Conservation (phyloP, 208 protist species). For the Crithidia bombi region DNA sequence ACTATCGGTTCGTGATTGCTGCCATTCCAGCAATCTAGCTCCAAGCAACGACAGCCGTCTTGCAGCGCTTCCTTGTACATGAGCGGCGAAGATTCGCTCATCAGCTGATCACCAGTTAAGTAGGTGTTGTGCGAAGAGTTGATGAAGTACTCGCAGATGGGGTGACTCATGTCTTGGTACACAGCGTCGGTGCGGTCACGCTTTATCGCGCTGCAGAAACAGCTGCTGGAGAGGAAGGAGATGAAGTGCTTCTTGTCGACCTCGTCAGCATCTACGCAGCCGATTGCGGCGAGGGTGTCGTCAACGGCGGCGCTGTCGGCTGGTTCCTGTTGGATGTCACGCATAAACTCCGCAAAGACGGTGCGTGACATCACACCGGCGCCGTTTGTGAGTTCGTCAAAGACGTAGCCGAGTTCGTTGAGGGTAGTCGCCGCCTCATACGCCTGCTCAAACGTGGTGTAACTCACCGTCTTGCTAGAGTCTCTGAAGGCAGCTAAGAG, state of each 20-base stretch:
- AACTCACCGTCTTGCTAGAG: conserved; percentile 25
- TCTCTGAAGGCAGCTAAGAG: conserved; percentile 29
- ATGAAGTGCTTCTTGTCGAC: conserved; percentile 50
- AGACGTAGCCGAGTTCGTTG: conserved; percentile 50
- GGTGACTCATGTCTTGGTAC: conserved; percentile 85
- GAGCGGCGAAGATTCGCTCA: conserved; percentile 47
- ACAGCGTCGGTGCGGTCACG: conserved; percentile 37
- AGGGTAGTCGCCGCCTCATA: conserved; percentile 41
- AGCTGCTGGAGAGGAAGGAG: conserved; percentile 41
- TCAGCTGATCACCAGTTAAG: conserved; percentile 93
- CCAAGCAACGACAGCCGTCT: conserved; percentile 80
- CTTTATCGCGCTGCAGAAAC: conserved; percentile 42
- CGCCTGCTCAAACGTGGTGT: conserved; percentile 36
- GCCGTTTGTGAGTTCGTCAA: conserved; percentile 26
- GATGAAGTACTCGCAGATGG: conserved; percentile 91
- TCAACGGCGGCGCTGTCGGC: conserved; percentile 31
- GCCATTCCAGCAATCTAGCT: conserved; percentile 89
- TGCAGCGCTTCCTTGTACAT: conserved; percentile 78
- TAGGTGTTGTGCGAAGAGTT: conserved; percentile 97
- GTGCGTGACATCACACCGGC: conserved; percentile 29
- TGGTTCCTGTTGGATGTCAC: conserved; percentile 32
- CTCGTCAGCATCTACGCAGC: conserved; percentile 31
- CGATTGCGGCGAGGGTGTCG: conserved; percentile 35
- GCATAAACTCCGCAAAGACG: conserved; percentile 42
- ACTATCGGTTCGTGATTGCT: conserved; percentile 68